Conservation (phyloP, 75 land plant genomes). For the Cryptomeria japonica region DNA sequence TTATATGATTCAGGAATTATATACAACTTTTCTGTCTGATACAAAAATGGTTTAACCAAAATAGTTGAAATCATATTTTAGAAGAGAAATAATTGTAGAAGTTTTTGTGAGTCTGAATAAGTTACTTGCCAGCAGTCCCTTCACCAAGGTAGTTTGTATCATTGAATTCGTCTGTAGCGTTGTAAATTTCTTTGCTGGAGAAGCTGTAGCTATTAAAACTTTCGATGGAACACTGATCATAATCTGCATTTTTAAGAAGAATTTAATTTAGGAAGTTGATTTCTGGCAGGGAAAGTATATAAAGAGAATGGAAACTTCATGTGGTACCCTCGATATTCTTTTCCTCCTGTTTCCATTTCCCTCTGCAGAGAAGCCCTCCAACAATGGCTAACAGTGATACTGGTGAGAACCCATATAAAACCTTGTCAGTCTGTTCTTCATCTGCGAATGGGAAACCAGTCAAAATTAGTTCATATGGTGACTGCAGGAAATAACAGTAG, state of each 20-base stretch:
- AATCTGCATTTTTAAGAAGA: conserved; percentile 13
- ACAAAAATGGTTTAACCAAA: neutral
- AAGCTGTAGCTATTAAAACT: conserved; percentile 24
- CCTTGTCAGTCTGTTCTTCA: neutral
- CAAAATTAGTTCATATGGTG: neutral
- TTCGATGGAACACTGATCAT: neutral
- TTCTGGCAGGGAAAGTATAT: neutral
- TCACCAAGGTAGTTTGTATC: conserved; percentile 43
- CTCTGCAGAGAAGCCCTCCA: conserved; percentile 3
- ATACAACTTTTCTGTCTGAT: neutral
- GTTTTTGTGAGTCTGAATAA: neutral
- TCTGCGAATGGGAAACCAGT: neutral
- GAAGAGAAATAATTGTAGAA: neutral
- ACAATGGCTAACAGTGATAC: neutral
- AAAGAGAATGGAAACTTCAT: neutral
- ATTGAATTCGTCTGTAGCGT: conserved; percentile 47
- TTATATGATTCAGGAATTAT: neutral
- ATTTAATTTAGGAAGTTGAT: neutral
- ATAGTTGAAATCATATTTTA: neutral
- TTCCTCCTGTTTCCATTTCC: neutral
- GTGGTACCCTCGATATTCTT: neutral
- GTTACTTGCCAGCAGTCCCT: conserved; percentile 48
- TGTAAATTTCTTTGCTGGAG: conserved; percentile 39
- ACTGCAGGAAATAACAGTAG: neutral
- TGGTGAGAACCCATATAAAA: neutral